Evolutionary conservation across 805 yeast genomes (phyloP), one percentile per base, ranked within the genome.

Genomic region (Candida germanica): DNA sequence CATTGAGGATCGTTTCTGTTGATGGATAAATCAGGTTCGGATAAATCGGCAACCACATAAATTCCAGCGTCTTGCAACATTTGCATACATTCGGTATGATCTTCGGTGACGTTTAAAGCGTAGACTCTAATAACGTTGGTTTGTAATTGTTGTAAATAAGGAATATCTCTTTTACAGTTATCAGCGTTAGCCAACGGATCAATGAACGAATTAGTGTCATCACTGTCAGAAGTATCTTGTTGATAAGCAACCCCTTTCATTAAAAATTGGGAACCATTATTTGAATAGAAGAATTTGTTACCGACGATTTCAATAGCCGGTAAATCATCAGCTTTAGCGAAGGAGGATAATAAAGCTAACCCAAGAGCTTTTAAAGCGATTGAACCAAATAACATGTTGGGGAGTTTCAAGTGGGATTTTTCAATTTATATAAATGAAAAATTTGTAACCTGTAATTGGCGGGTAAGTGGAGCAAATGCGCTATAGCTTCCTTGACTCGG

Each of bases 21-120:
- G 48, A 84, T 78, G 35, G 88, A 77, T 13, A 59, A 40, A 36
- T 61, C 67, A 47, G 91, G 91, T 58, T 80, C 76, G 17, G 95
- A 79, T 49, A 93, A 74, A 64, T 93, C 98, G 26, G 95, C 81
- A 52, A 93, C 65, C 20, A 91, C 87, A 56, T 93, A 93, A 50
- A 93, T 89, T 35, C 96, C 97, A 38, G 91, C 94, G 17, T 84
- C 85, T 43, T 70, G 67, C 49, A 84, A 66, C 48, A 76, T 59
- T 21, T 63, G 33, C 87, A 84, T 79, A 73, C 93, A 84, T 33
- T 70, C 72, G 35, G 74, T 58, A 61, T 84, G 93, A 58, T 83
- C 85, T 43, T 65, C 50, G 26, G 74, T 53, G n/a, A 72, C 65
- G 65, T 84, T 77, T 36, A 84, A 63, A 29, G 91, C 87, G 54